Base-by-base conservation (phyloP, 345 rosid genomes). In the Populus davidiana region DNA sequence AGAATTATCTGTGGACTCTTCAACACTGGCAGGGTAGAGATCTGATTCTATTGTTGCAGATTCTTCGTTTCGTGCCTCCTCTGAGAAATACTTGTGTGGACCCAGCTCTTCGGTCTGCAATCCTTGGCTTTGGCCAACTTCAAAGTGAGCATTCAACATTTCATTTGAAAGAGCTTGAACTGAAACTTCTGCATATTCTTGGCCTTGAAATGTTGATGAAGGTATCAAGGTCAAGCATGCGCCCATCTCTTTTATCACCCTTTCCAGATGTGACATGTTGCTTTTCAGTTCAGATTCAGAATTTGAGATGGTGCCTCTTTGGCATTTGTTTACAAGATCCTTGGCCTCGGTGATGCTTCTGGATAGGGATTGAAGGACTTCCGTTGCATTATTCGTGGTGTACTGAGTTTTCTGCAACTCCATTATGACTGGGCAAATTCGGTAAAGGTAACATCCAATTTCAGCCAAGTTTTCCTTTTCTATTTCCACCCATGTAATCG, bases 201-300 rank as follows among this genome's bases (percentile, higher is more conserved):
- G 87, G 54, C 75, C 87, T 31, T 67, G 85, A 70, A 86, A 87
- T 38, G 89, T 77, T 65, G 91, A 84, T 69, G 86, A 73, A 67
- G 98, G 94, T 77, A 94, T 89, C 76, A 76, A 80, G 81, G 85
- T 90, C 84, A 94, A 69, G 84, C 88, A 87, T 75, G 81, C 86
- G 61, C 97, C 97, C 12, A 88, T 83, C 36, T 76, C 85, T 77
- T 85, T 87, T 67, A 91, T 83, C 67, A 80, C 82, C 29, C 69
- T 73, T 71, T 88, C 84, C 16, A 94, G 85, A 80, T 87, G 86
- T 23, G 71, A 75, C 69, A 88, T 72, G 75, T 81, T 79, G 85
- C 79, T 74, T 78, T 62, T 83, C 72, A 86, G 69, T 69, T 90
- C 87, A 70, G 76, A 67, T n/a, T 86, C 87, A 76, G 88, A 74